A percentile compares a stretch with the other conserved stretches of the same genome.
Conservation (phyloP, 1,139 yeast genomes). For the Geotrichum candidum region DNA sequence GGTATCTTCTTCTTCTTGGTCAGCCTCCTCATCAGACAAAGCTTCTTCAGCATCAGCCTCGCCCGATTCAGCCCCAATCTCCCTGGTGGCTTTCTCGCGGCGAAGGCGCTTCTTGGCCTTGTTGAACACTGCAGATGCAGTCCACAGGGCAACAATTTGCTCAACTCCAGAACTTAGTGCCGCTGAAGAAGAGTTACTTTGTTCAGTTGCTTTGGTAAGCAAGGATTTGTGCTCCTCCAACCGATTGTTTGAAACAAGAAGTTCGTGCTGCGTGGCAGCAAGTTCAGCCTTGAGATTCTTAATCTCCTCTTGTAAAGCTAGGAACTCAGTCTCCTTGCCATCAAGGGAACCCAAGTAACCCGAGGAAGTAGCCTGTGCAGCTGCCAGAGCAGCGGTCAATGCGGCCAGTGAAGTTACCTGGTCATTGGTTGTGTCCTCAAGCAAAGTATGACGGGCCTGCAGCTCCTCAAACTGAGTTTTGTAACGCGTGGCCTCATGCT, state of each 20-base stretch:
- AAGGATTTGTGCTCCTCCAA: constrained; percentile 8
- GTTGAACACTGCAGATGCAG: constrained; percentile 25
- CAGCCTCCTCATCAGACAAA: too few species aligned
- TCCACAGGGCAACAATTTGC: constrained; percentile 31
- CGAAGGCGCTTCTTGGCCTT: constrained; percentile 15
- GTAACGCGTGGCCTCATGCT: too few species aligned
- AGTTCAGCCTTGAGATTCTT: constrained; percentile 18
- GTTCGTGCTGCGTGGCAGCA: constrained; percentile 22
- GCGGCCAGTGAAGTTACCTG: too few species aligned
- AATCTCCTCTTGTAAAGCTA: constrained; percentile 30
- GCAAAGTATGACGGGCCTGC: too few species aligned
- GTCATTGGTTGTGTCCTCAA: too few species aligned
- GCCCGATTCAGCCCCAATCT: too few species aligned
- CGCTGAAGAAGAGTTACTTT: constrained; percentile 19
- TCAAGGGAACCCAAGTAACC: not conserved
- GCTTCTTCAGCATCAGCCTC: too few species aligned
- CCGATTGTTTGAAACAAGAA: constrained; percentile 24
- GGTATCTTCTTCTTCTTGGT: not conserved
- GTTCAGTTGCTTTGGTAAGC: constrained; percentile 3
- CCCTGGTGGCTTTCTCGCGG: constrained; percentile 16
- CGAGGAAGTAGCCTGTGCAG: too few species aligned
- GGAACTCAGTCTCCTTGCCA: constrained; percentile 30
- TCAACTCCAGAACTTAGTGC: constrained; percentile 28
- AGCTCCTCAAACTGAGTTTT: too few species aligned
- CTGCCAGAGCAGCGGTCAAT: too few species aligned